A percentile compares a stretch with the other conserved stretches of the same genome.
Conservation (phyloP, 768 basidiomycete species). For the Tylopilus sp. region DNA sequence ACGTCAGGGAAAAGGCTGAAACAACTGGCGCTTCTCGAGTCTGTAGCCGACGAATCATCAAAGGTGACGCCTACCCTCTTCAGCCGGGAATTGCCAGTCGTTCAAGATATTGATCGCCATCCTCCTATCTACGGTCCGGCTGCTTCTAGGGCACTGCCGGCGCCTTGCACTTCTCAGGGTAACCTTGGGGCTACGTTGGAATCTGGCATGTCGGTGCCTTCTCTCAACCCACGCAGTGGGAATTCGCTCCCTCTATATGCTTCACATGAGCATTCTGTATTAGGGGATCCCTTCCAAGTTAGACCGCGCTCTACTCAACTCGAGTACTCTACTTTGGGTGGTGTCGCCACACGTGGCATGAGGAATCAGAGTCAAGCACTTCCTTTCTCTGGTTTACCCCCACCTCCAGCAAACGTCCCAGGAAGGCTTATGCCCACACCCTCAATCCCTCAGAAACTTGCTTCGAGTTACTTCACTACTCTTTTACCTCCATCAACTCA, state of each 20-base stretch:
- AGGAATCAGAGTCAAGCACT: slow-evolving; percentile 16
- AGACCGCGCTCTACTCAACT: slow-evolving; percentile 49
- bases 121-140: slow-evolving; percentile 11
- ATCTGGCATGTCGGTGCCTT: slow-evolving; percentile 16
- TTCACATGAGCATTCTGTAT: slow-evolving; percentile 5
- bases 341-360: slow-evolving; percentile 7
- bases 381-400: slow-evolving; percentile 7
- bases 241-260: slow-evolving; percentile 1
- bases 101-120: slow-evolving; percentile 1
- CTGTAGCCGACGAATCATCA: slow-evolving; percentile 71
- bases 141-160: slow-evolving; percentile 29
- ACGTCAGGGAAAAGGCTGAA: slow-evolving; percentile 61
- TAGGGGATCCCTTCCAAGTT: slow-evolving; percentile 39
- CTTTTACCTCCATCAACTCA: slow-evolving; percentile 12
- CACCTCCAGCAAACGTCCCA: slow-evolving; percentile 4
- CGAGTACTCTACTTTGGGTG: slow-evolving; percentile 28
- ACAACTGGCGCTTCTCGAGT: slow-evolving; percentile 68
- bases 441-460: slow-evolving; percentile 11
- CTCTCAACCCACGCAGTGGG: slow-evolving; percentile 7
- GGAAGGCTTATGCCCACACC: slow-evolving; percentile 10
- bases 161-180: slow-evolving; percentile 13
- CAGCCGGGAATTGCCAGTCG: slow-evolving; percentile 23
- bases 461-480: slow-evolving; percentile 20
- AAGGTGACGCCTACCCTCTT: slow-evolving; percentile 47
- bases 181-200: slow-evolving; percentile 35